phyloP scores from a whole-genome alignment of 495 filamentous ascomycete genomes.

The Daldinia childiae region DNA sequence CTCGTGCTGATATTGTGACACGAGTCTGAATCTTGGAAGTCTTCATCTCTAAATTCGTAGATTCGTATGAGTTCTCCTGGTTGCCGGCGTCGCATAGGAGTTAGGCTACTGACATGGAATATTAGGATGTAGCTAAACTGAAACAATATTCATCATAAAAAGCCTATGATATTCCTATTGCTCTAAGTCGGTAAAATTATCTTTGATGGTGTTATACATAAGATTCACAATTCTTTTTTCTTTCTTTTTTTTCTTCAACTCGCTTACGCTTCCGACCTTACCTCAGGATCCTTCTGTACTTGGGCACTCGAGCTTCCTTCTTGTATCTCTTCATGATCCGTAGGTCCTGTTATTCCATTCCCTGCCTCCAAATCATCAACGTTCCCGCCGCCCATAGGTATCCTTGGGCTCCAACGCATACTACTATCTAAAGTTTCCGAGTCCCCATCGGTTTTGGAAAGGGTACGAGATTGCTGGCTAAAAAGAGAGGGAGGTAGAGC shows the following conservation, averaged over 20 bases:
- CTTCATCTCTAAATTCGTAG: background rate
- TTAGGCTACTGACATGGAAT: background rate
- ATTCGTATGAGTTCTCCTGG: background rate
- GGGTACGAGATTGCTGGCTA: background rate
- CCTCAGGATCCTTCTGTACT: background rate
- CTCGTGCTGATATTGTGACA: conserved; percentile 1
- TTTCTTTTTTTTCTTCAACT: background rate
- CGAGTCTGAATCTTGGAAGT: background rate
- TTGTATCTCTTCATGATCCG: background rate
- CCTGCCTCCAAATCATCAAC: conserved; percentile 10
- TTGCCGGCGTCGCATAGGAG: background rate
- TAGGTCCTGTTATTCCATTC: background rate
- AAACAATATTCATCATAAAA: background rate
- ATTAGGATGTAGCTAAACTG: background rate
- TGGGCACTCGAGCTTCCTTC: background rate
- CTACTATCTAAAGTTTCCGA: background rate
- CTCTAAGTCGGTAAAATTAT: background rate
- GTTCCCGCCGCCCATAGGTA: background rate
- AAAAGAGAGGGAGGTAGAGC: background rate
- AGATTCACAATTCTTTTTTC: background rate
- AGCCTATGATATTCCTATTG: background rate
- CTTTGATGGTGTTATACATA: background rate
- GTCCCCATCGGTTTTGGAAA: conserved; percentile 7
- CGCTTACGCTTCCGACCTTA: background rate
- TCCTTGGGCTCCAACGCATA: background rate